A percentile compares a stretch with the other conserved stretches of the same genome.
Conservation (phyloP, 1,284 basidiomycete species). For the Gymnopus androsaceus region DNA sequence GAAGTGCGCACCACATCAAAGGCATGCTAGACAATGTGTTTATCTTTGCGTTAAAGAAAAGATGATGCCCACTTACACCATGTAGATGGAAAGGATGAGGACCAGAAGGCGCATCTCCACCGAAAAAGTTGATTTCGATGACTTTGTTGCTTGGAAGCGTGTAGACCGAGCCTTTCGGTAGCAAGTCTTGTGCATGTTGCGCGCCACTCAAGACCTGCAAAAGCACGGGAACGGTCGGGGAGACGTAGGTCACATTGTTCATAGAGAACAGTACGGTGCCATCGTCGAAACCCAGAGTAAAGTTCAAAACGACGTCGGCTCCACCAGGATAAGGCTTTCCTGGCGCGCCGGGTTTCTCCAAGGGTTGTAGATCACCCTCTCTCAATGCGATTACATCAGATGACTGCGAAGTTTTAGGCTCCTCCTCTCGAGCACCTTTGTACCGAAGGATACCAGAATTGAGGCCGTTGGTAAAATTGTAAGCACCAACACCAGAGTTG, state of each 20-base stretch:
- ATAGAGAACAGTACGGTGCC: constrained; percentile 27
- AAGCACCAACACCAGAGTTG: constrained; percentile 9
- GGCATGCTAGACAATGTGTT: constrained; percentile 35
- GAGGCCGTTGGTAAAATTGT: constrained; percentile 29
- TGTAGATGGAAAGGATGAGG: constrained; percentile 43
- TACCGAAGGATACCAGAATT: constrained; percentile 49
- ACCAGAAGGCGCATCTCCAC: constrained; percentile 27
- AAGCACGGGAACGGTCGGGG: constrained; percentile 36
- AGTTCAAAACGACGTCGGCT: constrained; percentile 40
- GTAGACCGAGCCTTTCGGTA: constrained; percentile 42
- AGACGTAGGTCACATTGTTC: constrained; percentile 31
- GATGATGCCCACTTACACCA: constrained; percentile 28
- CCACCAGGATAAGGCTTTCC: constrained; percentile 35
- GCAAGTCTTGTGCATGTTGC: constrained; percentile 32
- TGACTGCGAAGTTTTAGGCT: constrained; percentile 32
- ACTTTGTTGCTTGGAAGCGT: constrained; percentile 36
- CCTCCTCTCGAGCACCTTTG: constrained; percentile 34
- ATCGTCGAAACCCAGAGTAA: constrained; percentile 32
- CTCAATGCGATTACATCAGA: constrained; percentile 18
- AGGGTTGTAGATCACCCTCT: constrained; percentile 37
- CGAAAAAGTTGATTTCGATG: constrained; percentile 40
- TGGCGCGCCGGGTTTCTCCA: constrained; percentile 37
- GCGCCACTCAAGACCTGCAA: constrained; percentile 50
- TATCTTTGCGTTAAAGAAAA: not conserved
- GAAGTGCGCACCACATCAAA: constrained; percentile 37